Evolutionary conservation across 495 filamentous ascomycete genomes (phyloP), one percentile per base, ranked within the genome.

Genomic region (Penicillium desertorum): DNA sequence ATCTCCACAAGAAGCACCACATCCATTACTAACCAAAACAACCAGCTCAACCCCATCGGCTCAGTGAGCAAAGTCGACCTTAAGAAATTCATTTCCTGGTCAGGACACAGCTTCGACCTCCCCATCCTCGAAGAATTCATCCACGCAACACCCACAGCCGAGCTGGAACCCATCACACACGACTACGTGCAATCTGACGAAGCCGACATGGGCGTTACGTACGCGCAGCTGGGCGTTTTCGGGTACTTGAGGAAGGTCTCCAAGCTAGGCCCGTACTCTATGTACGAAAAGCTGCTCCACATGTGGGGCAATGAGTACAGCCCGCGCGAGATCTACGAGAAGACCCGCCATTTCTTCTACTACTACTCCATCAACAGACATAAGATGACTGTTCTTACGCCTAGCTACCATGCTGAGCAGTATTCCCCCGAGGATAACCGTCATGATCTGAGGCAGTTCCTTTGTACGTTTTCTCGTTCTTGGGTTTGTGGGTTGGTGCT

Each of bases 91-190:
- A 90, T 93, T 45, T 72, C 72, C 11, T 94, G 84, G 79, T 83
- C 88, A 3, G 54, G 71, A 25, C 67, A 67, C 20, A 70, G 76
- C 14, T 96, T 91, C 67, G 67, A 83, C 22, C 66, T 97, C 6
- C 90, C 90, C 0, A 85, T 89, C 56, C 80, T 97, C 5, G 62
- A 84, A 1, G 81, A 81, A 4, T 96, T 97, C 75, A 68, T 95
- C 22, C 73, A 78, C 16, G 91, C 92, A 3, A 77, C 81, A 0
- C 91, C 91, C 0, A 94, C 90, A 4, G 91, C 91, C 1, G 91
- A 96, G 68, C 80, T 96, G 0, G 88, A 92, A 61, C 92, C 92
- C 12, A 86, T 91, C 27, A 89, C 89, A 1, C 70, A 81, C 0
- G 75, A 65, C 14, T 75, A 74, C 45, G 71, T 78, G 9, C 71